A percentile compares a stretch with the other conserved stretches of the same genome.
Evolutionary conservation across 2,329 filamentous ascomycete species (phyloP).

Genomic region (Furcasterigmium furcatum): DNA sequence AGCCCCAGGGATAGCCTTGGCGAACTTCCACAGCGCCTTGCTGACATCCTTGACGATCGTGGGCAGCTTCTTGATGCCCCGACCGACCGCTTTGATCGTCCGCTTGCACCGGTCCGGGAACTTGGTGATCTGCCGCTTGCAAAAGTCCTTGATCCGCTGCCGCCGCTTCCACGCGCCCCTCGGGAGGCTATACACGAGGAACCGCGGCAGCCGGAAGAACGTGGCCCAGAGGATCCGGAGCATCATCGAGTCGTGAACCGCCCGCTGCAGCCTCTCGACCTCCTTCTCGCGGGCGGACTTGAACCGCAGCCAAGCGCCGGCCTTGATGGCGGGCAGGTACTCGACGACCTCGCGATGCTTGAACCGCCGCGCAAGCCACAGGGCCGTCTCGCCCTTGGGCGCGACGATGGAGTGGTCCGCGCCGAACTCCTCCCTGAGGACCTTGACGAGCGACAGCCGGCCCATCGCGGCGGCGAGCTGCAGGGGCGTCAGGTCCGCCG

Average conservation of each 20-base stretch:
- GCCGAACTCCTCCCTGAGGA: constrained; percentile 33
- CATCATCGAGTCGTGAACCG: constrained; percentile 15
- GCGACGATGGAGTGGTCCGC: constrained; percentile 42
- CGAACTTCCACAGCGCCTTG: constrained; percentile 13
- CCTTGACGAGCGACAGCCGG: constrained; percentile 33
- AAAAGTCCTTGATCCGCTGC: constrained; percentile 23
- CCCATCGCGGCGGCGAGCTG: constrained; percentile 38
- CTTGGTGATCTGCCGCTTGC: constrained; percentile 18
- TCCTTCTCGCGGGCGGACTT: constrained; percentile 24
- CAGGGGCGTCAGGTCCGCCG: constrained; percentile 33
- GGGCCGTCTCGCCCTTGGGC: constrained; percentile 39
- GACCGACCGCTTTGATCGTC: constrained; percentile 10
- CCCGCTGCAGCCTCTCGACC: constrained; percentile 18
- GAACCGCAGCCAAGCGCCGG: constrained; percentile 34
- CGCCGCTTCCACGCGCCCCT: constrained; percentile 17
- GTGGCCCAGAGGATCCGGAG: constrained; percentile 18
- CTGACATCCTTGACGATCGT: constrained; percentile 11
- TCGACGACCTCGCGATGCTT: constrained; percentile 39
- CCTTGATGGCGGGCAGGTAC: constrained; percentile 34
- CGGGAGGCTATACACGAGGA: constrained; percentile 2
- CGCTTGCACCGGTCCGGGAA: constrained; percentile 21
- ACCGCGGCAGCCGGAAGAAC: constrained; percentile 22
- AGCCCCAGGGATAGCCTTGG: constrained; percentile 19
- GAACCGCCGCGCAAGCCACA: constrained; percentile 37
- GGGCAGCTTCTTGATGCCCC: constrained; percentile 18